Evolutionary conservation across 306 rosid species (phyloP).

Genomic region (Echinosophora koreensis): DNA sequence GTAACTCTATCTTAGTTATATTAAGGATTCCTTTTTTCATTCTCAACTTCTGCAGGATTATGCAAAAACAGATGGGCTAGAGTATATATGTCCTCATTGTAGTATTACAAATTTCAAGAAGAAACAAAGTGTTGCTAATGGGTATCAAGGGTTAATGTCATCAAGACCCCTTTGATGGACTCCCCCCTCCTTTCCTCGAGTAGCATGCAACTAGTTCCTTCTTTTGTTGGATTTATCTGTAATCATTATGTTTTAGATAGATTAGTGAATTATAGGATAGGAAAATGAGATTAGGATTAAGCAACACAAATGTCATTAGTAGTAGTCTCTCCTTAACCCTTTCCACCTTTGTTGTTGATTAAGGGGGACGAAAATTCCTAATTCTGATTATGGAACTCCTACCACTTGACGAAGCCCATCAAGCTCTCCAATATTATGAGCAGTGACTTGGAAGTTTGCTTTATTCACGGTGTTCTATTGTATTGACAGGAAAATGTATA

Average conservation of each 20-base stretch:
- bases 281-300: conserved; percentile 44
- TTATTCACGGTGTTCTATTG: conserved; percentile 35
- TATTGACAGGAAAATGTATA: conserved; percentile 43
- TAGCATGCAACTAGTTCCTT: conserved; percentile 35
- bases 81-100: conserved; percentile 98
- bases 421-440: conserved; percentile 42
- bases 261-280: conserved; percentile 46
- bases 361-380: conserved; percentile 35
- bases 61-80: conserved; percentile 99
- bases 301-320: conserved; percentile 47
- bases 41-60: conserved; percentile 79
- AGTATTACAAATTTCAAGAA: conserved; percentile 93
- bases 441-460: conserved; percentile 37
- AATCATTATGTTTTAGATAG: conserved; percentile 47
- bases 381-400: conserved; percentile 45
- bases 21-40: conserved; percentile 27
- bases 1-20: background rate
- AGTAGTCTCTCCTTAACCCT: conserved; percentile 42
- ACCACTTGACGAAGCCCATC: conserved; percentile 34
- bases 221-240: conserved; percentile 45
- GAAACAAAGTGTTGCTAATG: conserved; percentile 78
- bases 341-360: conserved; percentile 35
- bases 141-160: conserved; percentile 74
- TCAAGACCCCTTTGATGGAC: conserved; percentile 71
- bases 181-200: conserved; percentile 40